Base-by-base conservation (phyloP, 805 yeast species). In the Lachancea fermentati region DNA sequence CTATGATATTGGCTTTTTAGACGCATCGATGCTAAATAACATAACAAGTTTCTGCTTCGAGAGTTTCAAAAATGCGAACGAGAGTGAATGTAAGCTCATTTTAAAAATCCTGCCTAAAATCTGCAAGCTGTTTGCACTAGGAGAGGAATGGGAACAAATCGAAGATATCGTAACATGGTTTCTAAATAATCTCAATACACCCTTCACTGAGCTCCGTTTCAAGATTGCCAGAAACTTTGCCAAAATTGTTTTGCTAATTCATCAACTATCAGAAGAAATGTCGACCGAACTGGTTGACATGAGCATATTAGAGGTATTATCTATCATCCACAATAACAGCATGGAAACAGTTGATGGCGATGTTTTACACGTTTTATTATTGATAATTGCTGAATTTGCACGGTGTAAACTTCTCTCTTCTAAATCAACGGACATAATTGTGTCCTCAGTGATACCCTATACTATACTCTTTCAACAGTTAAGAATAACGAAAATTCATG, bases 191-290 rank as follows among this genome's bases (percentile, higher is more conserved):
- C 59, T 78, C 41, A 65, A 66, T n/a, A 61, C 71, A 34, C 62
- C 58, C 26, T 84, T 76, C 39, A 75, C 84, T 0, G 62, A 66
- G 2, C 71, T 81, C 2, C 63, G 96, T 39, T 80, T 79, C 46
- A 65, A 77, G 1, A 65, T 81, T 25, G 84, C 96, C 1, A 83
- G 81, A 54, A 77, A 80, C 17, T 57, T 83, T 19, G 75, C 83
- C 4, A 67, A 75, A 33, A 54, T 85, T 8, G 37, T 57, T 0
- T 44, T 50, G 4, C 48, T 66, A 3, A 47, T 74, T 12, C 60
- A 65, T 1, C 40, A 46, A 0, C 59, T 52, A 14, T 60, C 51
- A 7, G 46, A 52, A 7, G 51, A 55, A 1, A 42, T 54, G 11
- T 45, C 57, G 0, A 14, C 16, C 4, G 56, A 57, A 7, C 42